Evolutionary conservation across 495 filamentous ascomycete species (phyloP), one percentile per base, ranked within the genome.

Genomic region (Achaetomiella virescens): DNA sequence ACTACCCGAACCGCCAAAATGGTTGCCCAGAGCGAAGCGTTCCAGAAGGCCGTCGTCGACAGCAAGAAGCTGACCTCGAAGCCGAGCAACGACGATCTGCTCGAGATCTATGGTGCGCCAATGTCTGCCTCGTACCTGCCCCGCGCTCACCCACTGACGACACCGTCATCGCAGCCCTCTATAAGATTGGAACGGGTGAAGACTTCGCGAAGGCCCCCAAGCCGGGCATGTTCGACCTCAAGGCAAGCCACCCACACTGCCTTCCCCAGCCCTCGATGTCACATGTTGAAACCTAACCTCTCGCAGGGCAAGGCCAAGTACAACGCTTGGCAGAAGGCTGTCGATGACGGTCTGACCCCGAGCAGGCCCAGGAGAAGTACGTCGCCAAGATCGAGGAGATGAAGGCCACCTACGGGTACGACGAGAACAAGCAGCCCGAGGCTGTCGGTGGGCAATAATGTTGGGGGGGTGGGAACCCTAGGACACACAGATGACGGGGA

Each of bases 241-340:
- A 88, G 74, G 88, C 85, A 69, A 35, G 73, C 22, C 46, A 11
- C 29, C n/a, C n/a, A n/a, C 20, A 0, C 35, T 41, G 24, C 17
- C 38, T 14, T n/a, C n/a, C n/a, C n/a, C n/a, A n/a, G n/a, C n/a
- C n/a, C n/a, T n/a, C n/a, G n/a, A n/a, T 6, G 0, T 11, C 20
- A 8, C 37, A 15, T 47, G 6, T 6, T 5, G n/a, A 10, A 14
- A 33, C 3, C 10, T 22, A 27, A 36, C 40, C 31, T 60, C 61
- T 47, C 14, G 5, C 42, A 95, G 89, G 82, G 72, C 70, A 92
- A 90, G 74, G 83, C 83, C 59, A 93, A 92, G 78, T 79, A 82
- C 75, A 77, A 78, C 33, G 84, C 84, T 18, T 96, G 89, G 89
- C 67, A 85, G 70, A 77, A 81, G 54, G 55, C 83, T 54, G 71